Base-by-base conservation (phyloP, 2,329 filamentous ascomycete genomes). In the Rhinocladiella mackenziei region DNA sequence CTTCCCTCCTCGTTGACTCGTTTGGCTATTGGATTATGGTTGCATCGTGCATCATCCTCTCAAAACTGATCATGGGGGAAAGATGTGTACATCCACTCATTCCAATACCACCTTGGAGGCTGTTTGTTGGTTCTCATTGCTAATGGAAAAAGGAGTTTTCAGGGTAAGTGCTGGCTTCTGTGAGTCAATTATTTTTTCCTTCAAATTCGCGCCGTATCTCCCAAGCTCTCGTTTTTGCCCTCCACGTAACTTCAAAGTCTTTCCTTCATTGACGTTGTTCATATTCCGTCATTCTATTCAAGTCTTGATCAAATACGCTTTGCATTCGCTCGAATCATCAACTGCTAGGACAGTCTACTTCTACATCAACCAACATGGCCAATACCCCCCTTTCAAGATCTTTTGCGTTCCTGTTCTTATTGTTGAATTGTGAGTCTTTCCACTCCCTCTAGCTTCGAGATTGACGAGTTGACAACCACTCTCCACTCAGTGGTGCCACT, bases 371-470 rank as follows among this genome's bases (percentile, higher is more conserved):
- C 37, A 47, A 51, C 22, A 55, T 50, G 50, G 19, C 38, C 18
- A 20, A 32, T 29, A 45, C 19, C 23, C 26, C 18, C 11, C 7
- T 45, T 15, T 40, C 48, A 20, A 45, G 20, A 20, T 45, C 42
- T 10, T 8, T 47, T 9, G 26, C 37, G 11, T 11, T 43, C 8
- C 8, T 50, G 18, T 26, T 55, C 20, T 26, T 53, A 11, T 8
- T 50, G 2, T 39, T 53, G 13, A 51, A 47, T 34, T 37, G 49
- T 52, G 35, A 48, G 43, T 48, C n/a, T n/a, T n/a, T n/a, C n/a
- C n/a, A n/a, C n/a, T n/a, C n/a, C n/a, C n/a, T n/a, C n/a, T n/a
- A n/a, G n/a, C n/a, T n/a, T n/a, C n/a, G n/a, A n/a, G n/a, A n/a
- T n/a, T n/a, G n/a, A n/a, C n/a, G n/a, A n/a, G 17, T 32, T 38